A percentile compares a stretch with the other conserved stretches of the same genome.
These are phyloP conservation scores for Salix suchowensis DNA, from an alignment of 345 rosid species.

Conservation along the genomic window DNA sequence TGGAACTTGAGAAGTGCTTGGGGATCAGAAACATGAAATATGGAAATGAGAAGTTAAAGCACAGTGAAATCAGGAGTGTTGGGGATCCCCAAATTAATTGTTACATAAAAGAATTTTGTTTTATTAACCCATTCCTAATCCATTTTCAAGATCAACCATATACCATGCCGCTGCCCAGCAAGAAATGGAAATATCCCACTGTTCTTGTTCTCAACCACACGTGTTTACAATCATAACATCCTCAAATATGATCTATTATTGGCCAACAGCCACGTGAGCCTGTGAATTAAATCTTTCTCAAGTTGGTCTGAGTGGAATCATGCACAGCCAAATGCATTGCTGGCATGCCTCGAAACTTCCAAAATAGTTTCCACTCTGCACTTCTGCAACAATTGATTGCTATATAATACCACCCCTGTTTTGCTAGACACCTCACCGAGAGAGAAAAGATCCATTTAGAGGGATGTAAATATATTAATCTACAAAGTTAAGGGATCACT, in stretches of 20 bases:
- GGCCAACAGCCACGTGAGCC: not conserved
- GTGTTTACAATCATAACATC: not conserved
- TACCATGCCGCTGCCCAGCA: not conserved
- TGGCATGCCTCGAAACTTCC: not conserved
- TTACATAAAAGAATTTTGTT: not conserved
- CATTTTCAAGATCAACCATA: not conserved
- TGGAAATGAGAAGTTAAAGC: not conserved
- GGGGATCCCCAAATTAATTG: not conserved
- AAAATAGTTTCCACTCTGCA: not conserved
- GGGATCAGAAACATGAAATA: not conserved
- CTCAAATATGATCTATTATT: not conserved
- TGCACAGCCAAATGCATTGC: not conserved
- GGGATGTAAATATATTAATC: not conserved
- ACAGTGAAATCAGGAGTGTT: not conserved
- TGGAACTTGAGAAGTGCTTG: too few relatives aligned
- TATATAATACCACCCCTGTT: not conserved
- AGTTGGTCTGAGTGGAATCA: not conserved
- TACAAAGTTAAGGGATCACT: not conserved
- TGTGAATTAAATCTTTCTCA: not conserved
- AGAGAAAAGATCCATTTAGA: too few relatives aligned
- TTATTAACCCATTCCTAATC: not conserved
- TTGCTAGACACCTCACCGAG: not conserved
- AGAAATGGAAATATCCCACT: not conserved
- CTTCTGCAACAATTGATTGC: not conserved
- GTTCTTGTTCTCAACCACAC: not conserved